phyloP scores from a whole-genome alignment of 306 rosid genomes.

The Trifolium fragiferum region DNA sequence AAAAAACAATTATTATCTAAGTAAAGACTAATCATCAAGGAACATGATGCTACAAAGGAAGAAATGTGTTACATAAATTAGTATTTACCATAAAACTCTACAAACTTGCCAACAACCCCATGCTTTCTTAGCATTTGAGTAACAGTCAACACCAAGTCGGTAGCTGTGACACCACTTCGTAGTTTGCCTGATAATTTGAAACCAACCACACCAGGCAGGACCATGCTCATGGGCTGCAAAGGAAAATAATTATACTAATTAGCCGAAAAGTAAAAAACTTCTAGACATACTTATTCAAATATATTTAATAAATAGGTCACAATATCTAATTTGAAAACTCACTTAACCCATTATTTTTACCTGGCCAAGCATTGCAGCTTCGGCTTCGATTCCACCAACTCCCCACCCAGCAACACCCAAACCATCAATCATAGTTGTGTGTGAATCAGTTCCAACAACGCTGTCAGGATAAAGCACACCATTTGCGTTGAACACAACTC shows the following conservation, averaged over 20 bases:
- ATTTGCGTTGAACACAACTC: slow-evolving; percentile 86
- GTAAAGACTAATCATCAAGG: slow-evolving; percentile 40
- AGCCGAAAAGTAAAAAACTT: slow-evolving; percentile 3
- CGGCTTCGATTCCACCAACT: slow-evolving; percentile 99
- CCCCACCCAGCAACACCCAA: slow-evolving; percentile 99
- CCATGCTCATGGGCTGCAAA: slow-evolving; percentile 98
- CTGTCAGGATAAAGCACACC: slow-evolving; percentile 94
- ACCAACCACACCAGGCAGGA: slow-evolving; percentile 97
- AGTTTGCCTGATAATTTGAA: slow-evolving; percentile 82
- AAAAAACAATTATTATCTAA: slow-evolving; percentile 38
- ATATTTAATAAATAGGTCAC: slow-evolving; percentile 1
- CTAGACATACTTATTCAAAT: not conserved
- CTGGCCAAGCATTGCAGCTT: slow-evolving; percentile 99
- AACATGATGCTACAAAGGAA: slow-evolving; percentile 13
- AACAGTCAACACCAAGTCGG: slow-evolving; percentile 95
- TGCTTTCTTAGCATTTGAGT: slow-evolving; percentile 97
- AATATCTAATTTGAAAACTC: slow-evolving; percentile 12
- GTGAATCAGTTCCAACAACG: slow-evolving; percentile 97
- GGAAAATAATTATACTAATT: slow-evolving; percentile 6
- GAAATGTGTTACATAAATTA: slow-evolving; percentile 14
- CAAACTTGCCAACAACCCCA: slow-evolving; percentile 96
- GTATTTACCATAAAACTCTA: slow-evolving; percentile 85
- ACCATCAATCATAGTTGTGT: slow-evolving; percentile 98
- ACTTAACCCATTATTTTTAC: slow-evolving; percentile 47
- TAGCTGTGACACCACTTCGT: slow-evolving; percentile 91